Base-by-base conservation (phyloP, 495 filamentous ascomycete genomes). In the Astrothelium macrocarpum region DNA sequence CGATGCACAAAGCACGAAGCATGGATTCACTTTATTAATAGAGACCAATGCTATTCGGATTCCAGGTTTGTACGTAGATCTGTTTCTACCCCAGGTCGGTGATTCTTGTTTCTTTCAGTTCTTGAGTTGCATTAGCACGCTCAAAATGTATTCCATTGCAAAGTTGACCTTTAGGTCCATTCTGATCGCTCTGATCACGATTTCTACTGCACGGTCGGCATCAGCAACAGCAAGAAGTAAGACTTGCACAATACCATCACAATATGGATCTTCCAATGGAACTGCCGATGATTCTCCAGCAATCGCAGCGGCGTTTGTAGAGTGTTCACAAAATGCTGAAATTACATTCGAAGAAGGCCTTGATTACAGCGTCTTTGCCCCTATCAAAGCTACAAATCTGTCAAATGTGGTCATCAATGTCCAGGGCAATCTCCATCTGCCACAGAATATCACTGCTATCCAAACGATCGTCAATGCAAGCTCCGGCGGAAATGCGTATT, bases 371-470 rank as follows among this genome's bases (percentile, higher is more conserved):
- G 68, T 76, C 66, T 73, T 73, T 53, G 69, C 68, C 0, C 77
- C 76, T 36, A 72, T 78, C 60, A 66, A 53, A 4, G 75, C 75
- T 11, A 74, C 65, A 1, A 75, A 78, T 34, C 67, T 79, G 32
- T 72, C 69, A 58, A 75, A 79, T 65, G 76, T 78, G 18, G 74
- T 72, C 58, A 78, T 79, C 32, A 67, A 65, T 16, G 69, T 79
- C 64, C 65, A 71, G 32, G 77, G 76, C 11, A 77, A 77, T 63
- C 71, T 79, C 10, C 74, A 78, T 60, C 67, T 79, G 26, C 76
- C 76, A 1, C 69, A 73, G 43, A 72, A 72, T 60, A 72, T 79
- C 56, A 65, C 72, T 25, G 63, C 67, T 7, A 64, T 79, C 14
- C 74, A 77, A 60, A 28, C 45, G 1, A 69, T 78, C 29, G 73